Conservation (phyloP, 2,329 filamentous ascomycete species). For the Pestalotiopsis sp. region DNA sequence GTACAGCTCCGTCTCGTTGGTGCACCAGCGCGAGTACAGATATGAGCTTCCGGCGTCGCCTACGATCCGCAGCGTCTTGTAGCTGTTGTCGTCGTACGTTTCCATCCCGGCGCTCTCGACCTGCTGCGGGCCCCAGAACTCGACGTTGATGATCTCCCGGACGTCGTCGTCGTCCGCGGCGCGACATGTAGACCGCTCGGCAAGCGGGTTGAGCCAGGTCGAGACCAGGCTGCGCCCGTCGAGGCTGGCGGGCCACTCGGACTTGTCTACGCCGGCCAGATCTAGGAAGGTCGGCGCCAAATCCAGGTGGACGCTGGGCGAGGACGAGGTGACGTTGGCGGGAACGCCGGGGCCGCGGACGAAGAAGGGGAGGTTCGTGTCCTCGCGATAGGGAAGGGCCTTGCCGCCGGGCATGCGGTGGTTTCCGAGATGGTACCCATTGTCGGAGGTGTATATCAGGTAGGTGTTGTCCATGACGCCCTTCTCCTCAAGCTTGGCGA, state of each 20-base stretch:
- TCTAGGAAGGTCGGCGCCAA: constrained; percentile 57
- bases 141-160: constrained; percentile 43
- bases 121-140: constrained; percentile 48
- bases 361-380: constrained; percentile 61
- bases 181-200: constrained; percentile 12
- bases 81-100: constrained; percentile 51
- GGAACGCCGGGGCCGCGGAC: constrained; percentile 62
- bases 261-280: constrained; percentile 32
- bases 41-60: constrained; percentile 53
- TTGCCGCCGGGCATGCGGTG: constrained; percentile 62
- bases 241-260: constrained; percentile 47
- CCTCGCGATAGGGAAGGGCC: constrained; percentile 58
- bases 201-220: constrained; percentile 27
- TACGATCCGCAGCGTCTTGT: constrained; percentile 61
- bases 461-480: constrained; percentile 66
- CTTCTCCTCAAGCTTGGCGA: constrained; percentile 42
- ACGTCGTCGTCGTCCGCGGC: background rate
- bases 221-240: constrained; percentile 51
- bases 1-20: constrained; percentile 69
- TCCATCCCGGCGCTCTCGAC: background rate
- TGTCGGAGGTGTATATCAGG: constrained; percentile 60
- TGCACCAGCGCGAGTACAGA: constrained; percentile 72
- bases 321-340: constrained; percentile 39
- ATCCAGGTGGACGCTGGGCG: constrained; percentile 58
- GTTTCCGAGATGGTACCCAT: constrained; percentile 62